Percentiles rank a stretch among this genome's conserved stretches.
These are phyloP conservation scores for Aspergillus fijiensis DNA, from an alignment of 2,329 filamentous ascomycete species.

Conservation along the genomic window DNA sequence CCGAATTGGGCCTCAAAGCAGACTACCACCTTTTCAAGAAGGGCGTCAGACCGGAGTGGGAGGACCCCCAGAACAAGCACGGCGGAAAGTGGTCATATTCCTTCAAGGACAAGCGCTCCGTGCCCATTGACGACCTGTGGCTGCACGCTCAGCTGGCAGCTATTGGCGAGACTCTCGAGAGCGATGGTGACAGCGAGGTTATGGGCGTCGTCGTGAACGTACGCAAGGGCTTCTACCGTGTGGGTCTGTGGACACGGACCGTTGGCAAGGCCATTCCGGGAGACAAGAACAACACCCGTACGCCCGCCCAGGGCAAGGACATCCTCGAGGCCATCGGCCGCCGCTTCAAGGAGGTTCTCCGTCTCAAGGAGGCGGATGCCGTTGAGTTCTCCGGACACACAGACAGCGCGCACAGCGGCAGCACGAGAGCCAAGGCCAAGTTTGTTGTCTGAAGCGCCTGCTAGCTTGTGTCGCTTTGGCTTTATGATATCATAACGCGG, in stretches of 20 bases:
- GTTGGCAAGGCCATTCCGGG: conserved; percentile 80
- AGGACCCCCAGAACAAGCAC: conserved; percentile 97
- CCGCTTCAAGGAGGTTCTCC: conserved; percentile 89
- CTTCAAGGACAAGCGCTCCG: conserved; percentile 90
- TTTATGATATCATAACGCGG: conserved; percentile 21
- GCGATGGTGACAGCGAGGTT: conserved; percentile 88
- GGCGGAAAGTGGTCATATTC: conserved; percentile 98
- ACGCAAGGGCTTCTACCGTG: conserved; percentile 95
- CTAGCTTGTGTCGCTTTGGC: conserved; percentile 7
- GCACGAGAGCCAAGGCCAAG: conserved; percentile 94
- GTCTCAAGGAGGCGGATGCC: conserved; percentile 70
- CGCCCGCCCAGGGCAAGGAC: conserved; percentile 78
- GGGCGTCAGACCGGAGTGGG: conserved; percentile 96
- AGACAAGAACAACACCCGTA: conserved; percentile 72
- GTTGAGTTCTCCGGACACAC: conserved; percentile 98
- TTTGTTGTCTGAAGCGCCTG: conserved; percentile 65
- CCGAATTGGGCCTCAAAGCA: conserved; percentile 93
- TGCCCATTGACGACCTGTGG: conserved; percentile 95
- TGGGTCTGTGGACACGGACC: conserved; percentile 95
- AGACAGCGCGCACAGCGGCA: conserved; percentile 87
- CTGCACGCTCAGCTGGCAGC: conserved; percentile 94
- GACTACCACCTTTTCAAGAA: conserved; percentile 99
- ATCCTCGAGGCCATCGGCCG: conserved; percentile 80
- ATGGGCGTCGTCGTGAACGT: conserved; percentile 99
- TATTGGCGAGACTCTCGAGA: conserved; percentile 96